These are phyloP conservation scores for Penicillium manginii DNA, from an alignment of 495 filamentous ascomycete species.

Conservation along the genomic window DNA sequence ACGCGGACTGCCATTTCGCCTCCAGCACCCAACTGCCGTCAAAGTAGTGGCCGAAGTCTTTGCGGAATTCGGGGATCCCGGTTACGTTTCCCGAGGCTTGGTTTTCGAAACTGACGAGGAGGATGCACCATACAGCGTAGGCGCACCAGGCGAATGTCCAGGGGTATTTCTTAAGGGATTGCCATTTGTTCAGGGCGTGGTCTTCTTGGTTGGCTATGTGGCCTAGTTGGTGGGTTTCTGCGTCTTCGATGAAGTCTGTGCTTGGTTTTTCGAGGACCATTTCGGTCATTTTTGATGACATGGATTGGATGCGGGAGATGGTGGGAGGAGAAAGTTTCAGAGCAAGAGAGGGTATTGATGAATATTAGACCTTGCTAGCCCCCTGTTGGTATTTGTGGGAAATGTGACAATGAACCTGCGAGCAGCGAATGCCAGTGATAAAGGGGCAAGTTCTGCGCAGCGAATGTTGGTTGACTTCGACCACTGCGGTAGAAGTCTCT, in stretches of 20 bases:
- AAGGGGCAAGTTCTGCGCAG: neutral
- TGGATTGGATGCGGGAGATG: neutral
- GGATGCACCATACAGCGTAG: constrained; percentile 29
- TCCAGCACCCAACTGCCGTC: constrained; percentile 29
- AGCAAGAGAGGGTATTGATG: too few relatives aligned
- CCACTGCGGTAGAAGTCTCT: too few relatives aligned
- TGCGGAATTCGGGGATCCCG: constrained; percentile 35
- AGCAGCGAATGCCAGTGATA: neutral
- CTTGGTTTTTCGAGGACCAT: constrained; percentile 17
- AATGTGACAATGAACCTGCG: too few relatives aligned
- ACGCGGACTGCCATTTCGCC: constrained; percentile 36
- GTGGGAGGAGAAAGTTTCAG: neutral
- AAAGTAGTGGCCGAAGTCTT: constrained; percentile 35
- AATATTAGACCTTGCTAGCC: too few relatives aligned
- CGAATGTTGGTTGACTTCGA: neutral
- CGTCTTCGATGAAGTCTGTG: constrained; percentile 16
- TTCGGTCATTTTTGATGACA: neutral
- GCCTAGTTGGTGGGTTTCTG: constrained; percentile 15
- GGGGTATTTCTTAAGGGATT: constrained; percentile 20
- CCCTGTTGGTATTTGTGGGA: too few relatives aligned
- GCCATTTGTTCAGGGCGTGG: constrained; percentile 21
- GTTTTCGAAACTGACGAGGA: constrained; percentile 37
- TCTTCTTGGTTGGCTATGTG: constrained; percentile 24
- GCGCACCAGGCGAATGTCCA: constrained; percentile 21
- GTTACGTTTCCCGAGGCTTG: constrained; percentile 32